Base-by-base conservation (phyloP, 192 early-diverging fungal genomes). In the Piromyces sp. region DNA sequence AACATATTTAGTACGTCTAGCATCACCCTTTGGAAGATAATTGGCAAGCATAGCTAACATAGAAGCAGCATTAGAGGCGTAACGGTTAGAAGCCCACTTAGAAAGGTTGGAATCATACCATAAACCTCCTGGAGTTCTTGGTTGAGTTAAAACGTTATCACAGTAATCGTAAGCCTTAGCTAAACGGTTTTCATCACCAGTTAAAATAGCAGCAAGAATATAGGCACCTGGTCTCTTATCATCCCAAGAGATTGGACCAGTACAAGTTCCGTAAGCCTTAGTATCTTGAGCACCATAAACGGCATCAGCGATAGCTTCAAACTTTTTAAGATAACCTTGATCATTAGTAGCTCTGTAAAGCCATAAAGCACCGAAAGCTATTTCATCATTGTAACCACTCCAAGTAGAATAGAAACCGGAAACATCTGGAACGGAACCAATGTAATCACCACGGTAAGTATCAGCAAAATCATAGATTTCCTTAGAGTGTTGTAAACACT, bases 361-460 rank as follows among this genome's bases (percentile, higher is more conserved):
- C 90, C 90, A 92, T 15, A 88, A 84, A 26, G 90, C 89, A 42
- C 85, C 90, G 84, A 82, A 91, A 6, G 88, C 87, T 0, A 92
- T 81, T 80, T 92, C 86, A 79, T 88, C 86, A 19, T 81, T 78
- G 80, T 83, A 89, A 30, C 81, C 81, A 14, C 82, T 86, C 37
- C 37, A 38, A 5, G 88, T 88, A 1, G 68, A 33, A 79, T 92
- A 92, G 37, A 84, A 86, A 30, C 83, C 85, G 4, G 42, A 29
- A 5, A 79, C 83, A 13, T 83, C 87, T 30, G 86, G 83, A 30
- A 91, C 83, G 5, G 85, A 84, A 0, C 58, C 82, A 15, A 84
- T 84, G 31, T 92, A 90, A 14, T 82, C 80, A 29, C 84, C 85
- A 29, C 84, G 85, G 37, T 38, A 38, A 28, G 85, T 86, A 38